Evolutionary conservation across 2,329 filamentous ascomycete genomes (phyloP), one percentile per base, ranked within the genome.

Genomic region (Stenocarpella maydis): DNA sequence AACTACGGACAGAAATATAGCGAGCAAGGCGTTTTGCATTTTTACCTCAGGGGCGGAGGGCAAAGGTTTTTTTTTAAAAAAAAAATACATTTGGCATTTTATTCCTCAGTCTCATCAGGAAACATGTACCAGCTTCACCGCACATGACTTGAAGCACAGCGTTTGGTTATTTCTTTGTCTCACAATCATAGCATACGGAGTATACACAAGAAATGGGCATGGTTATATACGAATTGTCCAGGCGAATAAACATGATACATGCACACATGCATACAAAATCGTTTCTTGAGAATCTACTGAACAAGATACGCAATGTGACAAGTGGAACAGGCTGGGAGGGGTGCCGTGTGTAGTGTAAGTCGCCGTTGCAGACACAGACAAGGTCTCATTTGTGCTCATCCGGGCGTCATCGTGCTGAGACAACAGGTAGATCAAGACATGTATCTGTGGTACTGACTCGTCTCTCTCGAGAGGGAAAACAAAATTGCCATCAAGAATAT

Each of bases 21-120:
- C 58, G 58, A 47, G 58, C 58, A 49, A 49, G 58, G 58, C 58
- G 58, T 63, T 63, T 26, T 63, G 28, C 58, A 63, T 63, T 49
- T 37, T 63, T 37, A 2, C 43, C 10, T 19, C 12, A 37, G 14
- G 43, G 24, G 17, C 12, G 26, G 26, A 24, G 26, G n/a, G 47
- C 26, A 47, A 31, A 4, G 3, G 21, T 28, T 31, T 39, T 34
- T 28, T 31, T 26, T n/a, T n/a, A n/a, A n/a, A n/a, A n/a, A n/a
- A n/a, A n/a, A n/a, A 61, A 34, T 47, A n/a, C 17, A 53, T 14
- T 19, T 37, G 45, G 21, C 21, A 28, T n/a, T 31, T 37, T 21
- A 37, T 12, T 37, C 5, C 6, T 8, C 34, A 12, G 12, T 9
- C 12, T 37, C 12, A 37, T 10, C 12, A 2, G 34, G 34, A 37